Base-by-base conservation (phyloP, 2,329 filamentous ascomycete genomes). In the Dactylellina parvicollis region DNA sequence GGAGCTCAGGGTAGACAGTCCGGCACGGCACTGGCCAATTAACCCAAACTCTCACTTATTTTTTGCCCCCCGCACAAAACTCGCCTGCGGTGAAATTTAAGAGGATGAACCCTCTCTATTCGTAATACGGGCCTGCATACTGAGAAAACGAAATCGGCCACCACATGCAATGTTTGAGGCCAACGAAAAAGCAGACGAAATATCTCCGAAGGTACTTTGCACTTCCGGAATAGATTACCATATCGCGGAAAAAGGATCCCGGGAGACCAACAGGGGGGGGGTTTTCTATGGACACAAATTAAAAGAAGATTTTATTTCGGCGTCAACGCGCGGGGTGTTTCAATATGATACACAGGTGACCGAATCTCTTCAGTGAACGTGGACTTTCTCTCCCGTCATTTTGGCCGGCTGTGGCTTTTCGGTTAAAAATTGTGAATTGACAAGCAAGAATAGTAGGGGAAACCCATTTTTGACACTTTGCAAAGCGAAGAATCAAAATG, bases 351-450 rank as follows among this genome's bases (percentile, higher is more conserved):
- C 59, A 36, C 12, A 47, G 34, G 20, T 61, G 32, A 49, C 47
- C 40, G 10, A 32, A 47, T 55, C 32, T 54, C 3, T 7, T 38
- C 24, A 52, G 47, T 24, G 18, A 44, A 44, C 40, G 34, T 44
- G 30, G 42, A 36, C 36, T 38, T 16, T 55, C 54, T 26, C 59
- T 24, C 34, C 38, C 49, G 26, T 54, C 46, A 49, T 36, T 49
- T 50, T 42, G 42, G 49, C 55, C 59, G 67, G 67, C 46, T 65
- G 67, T 72, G 67, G 67, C 67, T 72, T 72, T 49, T 57, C 64
- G 64, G 52, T 54, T 59, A 47, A 42, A 66, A 56, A 38, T 4
- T 4, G 8, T 42, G 34, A 64, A 64, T 52, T 52, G 40, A 20
- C 40, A 44, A 36, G n/a, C 28, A n/a, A n/a, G 46, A 50, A 50